Conservation (phyloP, 768 basidiomycete genomes). For the Tylopilus plumbeoviolaceoides region DNA sequence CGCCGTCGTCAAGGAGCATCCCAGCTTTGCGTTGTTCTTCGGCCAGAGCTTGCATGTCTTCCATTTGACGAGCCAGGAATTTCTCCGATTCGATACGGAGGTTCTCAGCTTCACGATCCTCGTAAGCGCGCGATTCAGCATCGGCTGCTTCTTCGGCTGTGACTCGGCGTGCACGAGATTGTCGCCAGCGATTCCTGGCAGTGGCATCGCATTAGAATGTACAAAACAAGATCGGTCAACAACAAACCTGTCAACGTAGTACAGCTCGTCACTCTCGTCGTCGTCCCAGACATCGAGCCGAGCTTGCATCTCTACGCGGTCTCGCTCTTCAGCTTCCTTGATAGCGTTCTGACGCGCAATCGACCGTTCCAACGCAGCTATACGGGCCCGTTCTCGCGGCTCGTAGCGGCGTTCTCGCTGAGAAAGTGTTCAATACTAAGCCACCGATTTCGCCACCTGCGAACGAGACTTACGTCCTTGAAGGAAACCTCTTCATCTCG, state of each 20-base stretch:
- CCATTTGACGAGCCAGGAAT: constrained; percentile 92
- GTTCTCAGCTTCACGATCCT: constrained; percentile 84
- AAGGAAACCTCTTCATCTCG: constrained; percentile 83
- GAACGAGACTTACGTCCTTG: constrained; percentile 62
- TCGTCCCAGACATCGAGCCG: constrained; percentile 89
- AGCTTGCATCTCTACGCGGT: constrained; percentile 73
- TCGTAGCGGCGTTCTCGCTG: constrained; percentile 96
- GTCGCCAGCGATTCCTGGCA: constrained; percentile 79
- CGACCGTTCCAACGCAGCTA: constrained; percentile 70
- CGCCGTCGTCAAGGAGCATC: constrained; percentile 85
- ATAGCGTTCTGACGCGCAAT: constrained; percentile 68
- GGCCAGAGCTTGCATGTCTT: constrained; percentile 89
- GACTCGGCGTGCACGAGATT: constrained; percentile 64
- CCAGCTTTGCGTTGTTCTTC: constrained; percentile 91
- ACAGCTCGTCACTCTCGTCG: constrained; percentile 88
- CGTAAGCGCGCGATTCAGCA: constrained; percentile 73
- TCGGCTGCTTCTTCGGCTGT: constrained; percentile 81
- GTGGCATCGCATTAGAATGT: background rate
- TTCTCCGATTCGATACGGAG: constrained; percentile 88
- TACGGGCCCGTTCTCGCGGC: constrained; percentile 78
- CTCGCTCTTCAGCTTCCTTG: constrained; percentile 75
- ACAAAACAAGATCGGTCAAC: background rate
- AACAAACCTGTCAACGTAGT: constrained; percentile 84
- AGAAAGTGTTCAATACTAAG: background rate
- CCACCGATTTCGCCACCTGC: background rate